These are phyloP conservation scores for Spiraea crenata DNA, from an alignment of 331 rosid species.

Conservation along the genomic window DNA sequence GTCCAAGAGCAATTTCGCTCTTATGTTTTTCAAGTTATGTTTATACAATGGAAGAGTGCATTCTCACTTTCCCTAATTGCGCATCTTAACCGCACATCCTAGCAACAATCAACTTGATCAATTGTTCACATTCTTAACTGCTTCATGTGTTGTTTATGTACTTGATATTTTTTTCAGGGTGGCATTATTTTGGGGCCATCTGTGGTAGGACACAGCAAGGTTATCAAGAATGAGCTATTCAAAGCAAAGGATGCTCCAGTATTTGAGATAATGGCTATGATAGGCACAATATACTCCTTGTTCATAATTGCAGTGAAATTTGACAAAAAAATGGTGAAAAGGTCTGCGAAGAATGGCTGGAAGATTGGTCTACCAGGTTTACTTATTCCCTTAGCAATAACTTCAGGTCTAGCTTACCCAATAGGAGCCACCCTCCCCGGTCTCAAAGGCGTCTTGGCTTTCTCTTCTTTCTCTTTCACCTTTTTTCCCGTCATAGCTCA, in stretches of 20 bases:
- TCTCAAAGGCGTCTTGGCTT: background rate
- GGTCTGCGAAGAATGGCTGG: conserved; percentile 39
- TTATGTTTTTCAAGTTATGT: too few species aligned
- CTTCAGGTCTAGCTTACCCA: background rate
- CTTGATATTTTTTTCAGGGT: conserved; percentile 32
- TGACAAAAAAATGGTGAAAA: conserved; percentile 28
- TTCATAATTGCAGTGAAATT: conserved; percentile 45
- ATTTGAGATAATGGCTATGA: background rate
- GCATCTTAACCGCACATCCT: too few species aligned
- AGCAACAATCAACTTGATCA: too few species aligned
- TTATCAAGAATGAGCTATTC: background rate
- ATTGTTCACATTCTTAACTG: too few species aligned
- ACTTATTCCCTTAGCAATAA: conserved; percentile 8
- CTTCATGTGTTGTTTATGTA: too few species aligned
- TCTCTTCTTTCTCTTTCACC: conserved; percentile 10
- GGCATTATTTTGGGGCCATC: conserved; percentile 66
- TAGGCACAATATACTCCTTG: conserved; percentile 23
- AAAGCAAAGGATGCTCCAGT: conserved; percentile 12
- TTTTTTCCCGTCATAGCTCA: conserved; percentile 41
- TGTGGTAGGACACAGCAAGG: conserved; percentile 24
- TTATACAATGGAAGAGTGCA: too few species aligned
- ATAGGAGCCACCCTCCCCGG: background rate
- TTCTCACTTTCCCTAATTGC: too few species aligned
- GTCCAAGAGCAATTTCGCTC: too few species aligned
- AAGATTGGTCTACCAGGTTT: conserved; percentile 39